A percentile compares a stretch with the other conserved stretches of the same genome.
Evolutionary conservation across 2,329 filamentous ascomycete genomes (phyloP).

Genomic region (Furcasterigmium furcatum): DNA sequence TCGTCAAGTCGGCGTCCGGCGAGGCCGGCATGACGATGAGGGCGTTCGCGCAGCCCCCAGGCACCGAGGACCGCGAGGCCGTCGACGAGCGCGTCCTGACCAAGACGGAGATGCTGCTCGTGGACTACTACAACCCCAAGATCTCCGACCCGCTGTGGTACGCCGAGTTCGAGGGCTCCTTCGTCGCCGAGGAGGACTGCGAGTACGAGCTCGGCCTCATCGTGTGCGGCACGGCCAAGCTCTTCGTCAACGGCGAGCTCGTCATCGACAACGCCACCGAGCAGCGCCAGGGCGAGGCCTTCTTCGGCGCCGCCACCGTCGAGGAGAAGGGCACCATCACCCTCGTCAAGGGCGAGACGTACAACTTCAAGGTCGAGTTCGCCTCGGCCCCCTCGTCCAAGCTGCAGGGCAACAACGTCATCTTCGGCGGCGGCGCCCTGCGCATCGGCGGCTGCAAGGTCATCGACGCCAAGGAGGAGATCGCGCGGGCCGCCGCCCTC

Average conservation of each 20-base stretch:
- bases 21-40: conserved; percentile 58
- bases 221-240: conserved; percentile 62
- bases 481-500: conserved; percentile 62
- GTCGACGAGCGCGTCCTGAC: conserved; percentile 47
- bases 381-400: conserved; percentile 56
- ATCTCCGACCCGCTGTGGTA: conserved; percentile 52
- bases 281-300: conserved; percentile 58
- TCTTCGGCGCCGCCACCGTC: conserved; percentile 61
- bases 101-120: conserved; percentile 46
- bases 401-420: conserved; percentile 43
- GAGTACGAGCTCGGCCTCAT: conserved; percentile 64
- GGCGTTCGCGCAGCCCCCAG: conserved; percentile 57
- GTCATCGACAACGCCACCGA: conserved; percentile 65
- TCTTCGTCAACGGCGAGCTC: conserved; percentile 59
- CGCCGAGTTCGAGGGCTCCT: conserved; percentile 57
- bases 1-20: conserved; percentile 48
- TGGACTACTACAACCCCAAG: conserved; percentile 50
- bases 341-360: conserved; percentile 56
- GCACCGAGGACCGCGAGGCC: conserved; percentile 38
- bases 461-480: conserved; percentile 55
- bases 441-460: conserved; percentile 59
- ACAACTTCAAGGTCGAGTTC: conserved; percentile 58
- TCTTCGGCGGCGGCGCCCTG: conserved; percentile 57
- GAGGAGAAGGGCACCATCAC: conserved; percentile 59
- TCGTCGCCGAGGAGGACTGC: conserved; percentile 57